Percentiles rank a stretch among this genome's conserved stretches.
Conservation (phyloP, 176 grass and related monocot genomes). For the Carex pumila region DNA sequence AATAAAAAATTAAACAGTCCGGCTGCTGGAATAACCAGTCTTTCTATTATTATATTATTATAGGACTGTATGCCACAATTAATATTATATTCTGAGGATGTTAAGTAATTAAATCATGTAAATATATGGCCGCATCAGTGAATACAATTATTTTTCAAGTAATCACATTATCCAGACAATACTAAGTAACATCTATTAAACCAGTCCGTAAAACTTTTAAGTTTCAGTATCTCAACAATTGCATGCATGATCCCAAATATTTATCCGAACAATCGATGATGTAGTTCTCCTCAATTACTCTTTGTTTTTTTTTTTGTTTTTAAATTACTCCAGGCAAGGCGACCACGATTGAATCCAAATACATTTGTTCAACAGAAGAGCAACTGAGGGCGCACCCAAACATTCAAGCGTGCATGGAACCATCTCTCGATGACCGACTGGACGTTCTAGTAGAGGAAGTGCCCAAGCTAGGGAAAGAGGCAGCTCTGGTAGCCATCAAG, state of each 20-base stretch:
- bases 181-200: background rate
- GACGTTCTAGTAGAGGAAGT: slow-evolving; percentile 25
- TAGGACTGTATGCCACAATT: no score
- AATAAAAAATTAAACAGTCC: no score
- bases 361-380: slow-evolving; percentile 22
- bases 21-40: no score
- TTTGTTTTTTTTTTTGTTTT: background rate
- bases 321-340: slow-evolving; percentile 25
- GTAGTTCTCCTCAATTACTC: background rate
- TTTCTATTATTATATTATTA: no score
- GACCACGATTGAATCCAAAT: slow-evolving; percentile 27
- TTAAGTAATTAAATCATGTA: no score
- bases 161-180: no score
- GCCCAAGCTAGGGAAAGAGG: slow-evolving; percentile 11
- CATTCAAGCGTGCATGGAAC: background rate
- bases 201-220: background rate
- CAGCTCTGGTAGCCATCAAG: slow-evolving; percentile 34
- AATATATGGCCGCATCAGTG: no score
- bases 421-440: slow-evolving; percentile 34
- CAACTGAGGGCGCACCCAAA: slow-evolving; percentile 7
- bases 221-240: background rate
- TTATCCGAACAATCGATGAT: background rate
- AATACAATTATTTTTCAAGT: no score
- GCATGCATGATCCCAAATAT: background rate
- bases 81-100: no score